These are phyloP conservation scores for Monosporascus sp. DNA, from an alignment of 2,329 filamentous ascomycete species.

Conservation along the genomic window DNA sequence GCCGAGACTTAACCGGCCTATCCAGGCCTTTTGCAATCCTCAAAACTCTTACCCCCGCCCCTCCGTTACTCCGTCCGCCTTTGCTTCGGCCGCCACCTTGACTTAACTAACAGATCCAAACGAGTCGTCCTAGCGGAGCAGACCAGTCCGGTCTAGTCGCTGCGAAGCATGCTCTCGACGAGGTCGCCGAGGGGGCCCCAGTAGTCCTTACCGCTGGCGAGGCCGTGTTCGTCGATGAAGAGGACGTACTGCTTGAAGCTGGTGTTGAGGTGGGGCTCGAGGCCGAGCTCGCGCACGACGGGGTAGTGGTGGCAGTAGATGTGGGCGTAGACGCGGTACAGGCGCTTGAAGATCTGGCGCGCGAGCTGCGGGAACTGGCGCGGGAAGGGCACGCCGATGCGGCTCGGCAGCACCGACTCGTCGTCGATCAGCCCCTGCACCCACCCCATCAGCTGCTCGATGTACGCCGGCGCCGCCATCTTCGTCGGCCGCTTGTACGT, in stretches of 20 bases:
- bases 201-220: conserved; percentile 92
- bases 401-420: conserved; percentile 88
- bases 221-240: conserved; percentile 92
- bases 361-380: conserved; percentile 85
- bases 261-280: conserved; percentile 96
- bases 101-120: too few species aligned
- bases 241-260: conserved; percentile 99
- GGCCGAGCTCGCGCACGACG: conserved; percentile 86
- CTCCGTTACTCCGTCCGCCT: too few species aligned
- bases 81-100: too few species aligned
- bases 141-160: conserved; percentile 52
- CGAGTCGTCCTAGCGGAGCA: too few species aligned
- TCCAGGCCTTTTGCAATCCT: too few species aligned
- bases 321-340: conserved; percentile 97
- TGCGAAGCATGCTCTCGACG: conserved; percentile 95
- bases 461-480: conserved; percentile 95
- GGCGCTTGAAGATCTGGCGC: conserved; percentile 95
- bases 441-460: conserved; percentile 97
- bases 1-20: too few species aligned
- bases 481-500: conserved; percentile 95
- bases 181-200: conserved; percentile 94
- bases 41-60: too few species aligned
- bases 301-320: conserved; percentile 99
- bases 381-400: conserved; percentile 91
- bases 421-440: conserved; percentile 95